A percentile compares a stretch with the other conserved stretches of the same genome.
These are phyloP conservation scores for Trypanosomatidae sp. DNA, from an alignment of 208 protist genomes.

Conservation along the genomic window DNA sequence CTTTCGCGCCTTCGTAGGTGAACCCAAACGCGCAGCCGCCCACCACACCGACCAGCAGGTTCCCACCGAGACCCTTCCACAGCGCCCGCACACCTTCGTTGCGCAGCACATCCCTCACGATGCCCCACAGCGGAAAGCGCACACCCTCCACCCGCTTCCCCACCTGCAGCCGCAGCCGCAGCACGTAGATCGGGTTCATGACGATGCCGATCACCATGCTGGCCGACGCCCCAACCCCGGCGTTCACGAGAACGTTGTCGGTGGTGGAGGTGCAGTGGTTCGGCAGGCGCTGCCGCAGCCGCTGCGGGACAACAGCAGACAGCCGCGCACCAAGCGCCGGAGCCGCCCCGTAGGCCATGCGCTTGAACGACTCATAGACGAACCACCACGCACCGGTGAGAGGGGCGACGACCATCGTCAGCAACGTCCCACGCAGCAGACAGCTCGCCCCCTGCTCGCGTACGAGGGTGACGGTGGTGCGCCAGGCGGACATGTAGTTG, in stretches of 20 bases:
- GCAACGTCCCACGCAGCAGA: constrained; percentile 71
- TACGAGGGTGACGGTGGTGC: constrained; percentile 57
- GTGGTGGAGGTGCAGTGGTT: constrained; percentile 52
- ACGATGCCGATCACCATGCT: constrained; percentile 64
- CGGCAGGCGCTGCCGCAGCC: constrained; percentile 30
- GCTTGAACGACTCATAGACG: constrained; percentile 78
- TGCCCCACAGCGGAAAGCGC: constrained; percentile 44
- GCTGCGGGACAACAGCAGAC: constrained; percentile 18
- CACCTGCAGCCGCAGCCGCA: constrained; percentile 74
- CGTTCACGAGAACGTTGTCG: constrained; percentile 79
- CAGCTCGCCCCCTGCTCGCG: constrained; percentile 53
- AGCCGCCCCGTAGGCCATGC: constrained; percentile 40
- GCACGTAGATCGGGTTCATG: constrained; percentile 84
- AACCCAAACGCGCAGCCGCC: constrained; percentile 78
- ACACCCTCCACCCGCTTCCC: constrained; percentile 28
- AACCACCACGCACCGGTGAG: constrained; percentile 84
- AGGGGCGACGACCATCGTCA: constrained; percentile 68
- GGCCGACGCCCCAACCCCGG: constrained; percentile 48
- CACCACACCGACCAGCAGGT: constrained; percentile 65
- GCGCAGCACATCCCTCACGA: constrained; percentile 44
- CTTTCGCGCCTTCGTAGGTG: constrained; percentile 78
- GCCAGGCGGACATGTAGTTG: constrained; percentile 69
- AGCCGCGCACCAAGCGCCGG: constrained; percentile 26
- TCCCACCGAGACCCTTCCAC: constrained; percentile 70
- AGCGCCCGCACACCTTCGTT: constrained; percentile 65